phyloP scores from a whole-genome alignment of 805 yeast species.

The Kodamaea nitidulidarum region DNA sequence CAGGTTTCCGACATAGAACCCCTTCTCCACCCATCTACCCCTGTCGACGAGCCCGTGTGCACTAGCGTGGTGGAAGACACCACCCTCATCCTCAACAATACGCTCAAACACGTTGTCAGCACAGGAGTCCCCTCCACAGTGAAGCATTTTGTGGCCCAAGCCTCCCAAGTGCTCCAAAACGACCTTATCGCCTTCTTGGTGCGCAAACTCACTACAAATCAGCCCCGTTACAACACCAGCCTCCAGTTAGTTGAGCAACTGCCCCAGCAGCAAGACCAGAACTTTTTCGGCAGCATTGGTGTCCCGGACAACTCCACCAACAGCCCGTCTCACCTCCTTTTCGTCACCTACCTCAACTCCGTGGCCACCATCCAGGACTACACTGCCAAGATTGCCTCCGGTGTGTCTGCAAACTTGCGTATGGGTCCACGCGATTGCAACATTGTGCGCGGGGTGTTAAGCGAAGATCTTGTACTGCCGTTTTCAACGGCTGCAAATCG shows the following conservation, averaged over 20 bases:
- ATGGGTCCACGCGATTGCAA: slow-evolving; percentile 11
- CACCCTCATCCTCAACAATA: slow-evolving; percentile 64
- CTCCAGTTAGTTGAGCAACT: slow-evolving; percentile 17
- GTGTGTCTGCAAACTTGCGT: slow-evolving; percentile 20
- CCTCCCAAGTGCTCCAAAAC: slow-evolving; percentile 56
- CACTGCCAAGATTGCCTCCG: slow-evolving; percentile 48
- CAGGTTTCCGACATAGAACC: slow-evolving; percentile 57
- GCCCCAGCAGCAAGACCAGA: not conserved
- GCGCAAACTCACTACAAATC: slow-evolving; percentile 34
- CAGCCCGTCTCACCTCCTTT: slow-evolving; percentile 50
- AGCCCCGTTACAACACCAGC: slow-evolving; percentile 37
- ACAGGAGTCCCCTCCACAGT: slow-evolving; percentile 64
- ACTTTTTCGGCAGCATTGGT: slow-evolving; percentile 14
- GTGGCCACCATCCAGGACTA: slow-evolving; percentile 60
- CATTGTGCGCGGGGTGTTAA: slow-evolving; percentile 24
- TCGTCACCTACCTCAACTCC: slow-evolving; percentile 68
- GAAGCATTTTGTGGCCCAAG: slow-evolving; percentile 49
- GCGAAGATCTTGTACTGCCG: slow-evolving; percentile 31
- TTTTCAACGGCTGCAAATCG: slow-evolving; percentile 14
- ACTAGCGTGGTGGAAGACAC: slow-evolving; percentile 87
- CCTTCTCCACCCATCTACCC: slow-evolving; percentile 23
- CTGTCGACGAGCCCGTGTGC: slow-evolving; percentile 54
- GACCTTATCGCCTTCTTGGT: slow-evolving; percentile 52
- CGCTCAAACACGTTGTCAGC: slow-evolving; percentile 61
- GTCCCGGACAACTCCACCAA: slow-evolving; percentile 27